phyloP scores from a whole-genome alignment of 2,329 filamentous ascomycete genomes.

The Exserohilum turcica region DNA sequence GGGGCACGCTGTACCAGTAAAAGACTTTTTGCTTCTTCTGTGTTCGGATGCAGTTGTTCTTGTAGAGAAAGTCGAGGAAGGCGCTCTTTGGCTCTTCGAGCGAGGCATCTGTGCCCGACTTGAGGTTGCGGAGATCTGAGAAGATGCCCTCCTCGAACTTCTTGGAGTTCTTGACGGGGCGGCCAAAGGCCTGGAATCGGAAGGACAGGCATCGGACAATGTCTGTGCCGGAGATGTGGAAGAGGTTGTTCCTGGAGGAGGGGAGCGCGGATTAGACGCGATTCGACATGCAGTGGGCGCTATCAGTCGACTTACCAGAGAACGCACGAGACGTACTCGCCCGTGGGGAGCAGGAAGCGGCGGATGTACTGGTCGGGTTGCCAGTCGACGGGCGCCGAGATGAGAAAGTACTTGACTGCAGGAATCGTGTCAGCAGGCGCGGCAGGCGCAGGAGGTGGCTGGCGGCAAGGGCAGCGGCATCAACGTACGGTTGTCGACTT shows the following conservation, averaged over 20 bases:
- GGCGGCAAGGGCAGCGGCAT: slow-evolving; percentile 11
- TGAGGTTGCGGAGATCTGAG: slow-evolving; percentile 95
- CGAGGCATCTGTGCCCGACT: slow-evolving; percentile 96
- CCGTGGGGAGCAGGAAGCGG: slow-evolving; percentile 91
- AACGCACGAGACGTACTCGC: slow-evolving; percentile 98
- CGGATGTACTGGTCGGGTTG: slow-evolving; percentile 95
- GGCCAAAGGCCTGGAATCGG: slow-evolving; percentile 96
- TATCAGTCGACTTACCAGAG: slow-evolving; percentile 66
- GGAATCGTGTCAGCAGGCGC: slow-evolving; percentile 37
- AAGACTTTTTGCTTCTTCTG: slow-evolving; percentile 99
- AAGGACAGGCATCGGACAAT: slow-evolving; percentile 98
- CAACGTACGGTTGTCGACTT: slow-evolving; percentile 94
- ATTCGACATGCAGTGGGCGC: neutral
- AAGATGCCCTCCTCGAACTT: slow-evolving; percentile 99
- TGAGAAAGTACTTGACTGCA: slow-evolving; percentile 98
- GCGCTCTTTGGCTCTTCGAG: slow-evolving; percentile 98
- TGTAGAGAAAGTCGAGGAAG: slow-evolving; percentile 98
- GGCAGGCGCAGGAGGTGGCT: slow-evolving; percentile 22
- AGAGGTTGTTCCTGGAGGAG: slow-evolving; percentile 82
- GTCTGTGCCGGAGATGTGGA: slow-evolving; percentile 98
- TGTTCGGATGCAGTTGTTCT: slow-evolving; percentile 99
- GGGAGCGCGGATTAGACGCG: neutral
- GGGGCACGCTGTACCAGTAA: slow-evolving; percentile 99
- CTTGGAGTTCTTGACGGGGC: slow-evolving; percentile 98
- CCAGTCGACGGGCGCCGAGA: slow-evolving; percentile 98